Evolutionary conservation across 2,329 filamentous ascomycete species (phyloP), one percentile per base, ranked within the genome.

Genomic region (Colletotrichum sojae): DNA sequence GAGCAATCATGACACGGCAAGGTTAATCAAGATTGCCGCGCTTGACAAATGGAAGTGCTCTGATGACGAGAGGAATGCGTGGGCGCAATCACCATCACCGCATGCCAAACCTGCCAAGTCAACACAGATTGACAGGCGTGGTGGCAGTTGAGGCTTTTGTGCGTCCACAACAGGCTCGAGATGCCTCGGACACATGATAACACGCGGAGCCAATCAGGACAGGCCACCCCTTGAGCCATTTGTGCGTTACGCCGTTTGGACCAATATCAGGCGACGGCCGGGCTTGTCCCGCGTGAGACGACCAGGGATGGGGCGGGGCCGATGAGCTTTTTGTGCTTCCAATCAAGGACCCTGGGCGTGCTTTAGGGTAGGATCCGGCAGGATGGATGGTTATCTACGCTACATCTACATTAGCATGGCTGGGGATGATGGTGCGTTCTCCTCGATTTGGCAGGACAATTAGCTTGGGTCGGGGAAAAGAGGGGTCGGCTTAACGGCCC

Each of bases 91-190:
- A n/a, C 18, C 16, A 3, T 46, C 15, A 46, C n/a, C 13, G n/a
- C 45, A 5, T 43, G 15, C 39, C 77, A 69, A 48, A 77, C 75
- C 25, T 78, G 78, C 73, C 79, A 80, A 31, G 27, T 31, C 9
- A 10, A 43, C 10, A 16, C 39, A 16, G 39, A 43, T 12, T 43
- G 1, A 77, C 73, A 56, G 12, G 16, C 6, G n/a, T n/a, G n/a
- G n/a, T 46, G 45, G 15, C 45, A 46, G 39, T 46, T 46, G 45
- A 46, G 45, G 45, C n/a, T 46, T 46, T 46, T 46, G 45, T 46
- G 45, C 45, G 45, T 46, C 45, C 45, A 46, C 45, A 46, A 18
- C 6, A 16, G 9, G 15, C 45, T 15, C 45, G 45, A 46, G 45
- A n/a, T 46, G 16, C 16, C 45, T 46, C 13, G n/a, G 15, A 46